Evolutionary conservation across 768 basidiomycete species (phyloP).

Genomic region (Leucogyrophana mollusca): DNA sequence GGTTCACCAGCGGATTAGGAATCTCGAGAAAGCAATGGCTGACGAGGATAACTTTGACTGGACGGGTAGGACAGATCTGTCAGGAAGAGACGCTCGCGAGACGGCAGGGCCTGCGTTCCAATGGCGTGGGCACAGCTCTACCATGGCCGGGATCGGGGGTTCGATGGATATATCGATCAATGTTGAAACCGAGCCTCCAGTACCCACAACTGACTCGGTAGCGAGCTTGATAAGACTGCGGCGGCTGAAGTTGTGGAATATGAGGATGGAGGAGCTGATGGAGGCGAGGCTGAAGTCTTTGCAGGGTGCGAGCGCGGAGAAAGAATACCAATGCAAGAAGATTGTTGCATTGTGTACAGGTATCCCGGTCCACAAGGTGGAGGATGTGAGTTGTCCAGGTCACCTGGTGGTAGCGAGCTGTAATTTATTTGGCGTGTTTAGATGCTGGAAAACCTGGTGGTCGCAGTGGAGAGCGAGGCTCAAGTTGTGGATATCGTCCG

Average conservation of each 20-base stretch:
- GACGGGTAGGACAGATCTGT: slow-evolving; percentile 68
- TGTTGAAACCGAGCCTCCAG: slow-evolving; percentile 70
- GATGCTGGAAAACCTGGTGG: slow-evolving; percentile 83
- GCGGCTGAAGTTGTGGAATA: slow-evolving; percentile 82
- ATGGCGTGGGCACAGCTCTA: slow-evolving; percentile 64
- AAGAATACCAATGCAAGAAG: slow-evolving; percentile 89
- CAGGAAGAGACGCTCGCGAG: slow-evolving; percentile 37
- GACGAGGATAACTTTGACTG: slow-evolving; percentile 87
- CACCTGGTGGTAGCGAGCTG: slow-evolving; percentile 12
- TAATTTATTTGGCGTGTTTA: slow-evolving; percentile 30
- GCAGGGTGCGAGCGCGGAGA: slow-evolving; percentile 81
- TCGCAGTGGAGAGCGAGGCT: slow-evolving; percentile 86
- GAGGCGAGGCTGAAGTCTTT: slow-evolving; percentile 64
- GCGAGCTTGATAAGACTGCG: slow-evolving; percentile 68
- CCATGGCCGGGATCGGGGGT: slow-evolving; percentile 62
- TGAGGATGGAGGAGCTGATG: slow-evolving; percentile 73
- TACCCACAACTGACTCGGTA: slow-evolving; percentile 58
- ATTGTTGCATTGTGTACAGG: slow-evolving; percentile 89
- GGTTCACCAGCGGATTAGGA: slow-evolving; percentile 74
- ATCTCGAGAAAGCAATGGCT: slow-evolving; percentile 74
- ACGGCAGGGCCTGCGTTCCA: slow-evolving; percentile 58
- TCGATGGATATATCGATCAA: slow-evolving; percentile 61
- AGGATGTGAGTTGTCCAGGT: slow-evolving; percentile 61
- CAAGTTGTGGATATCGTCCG: slow-evolving; percentile 80
- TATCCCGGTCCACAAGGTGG: slow-evolving; percentile 84